Conservation (phyloP, 2,329 filamentous ascomycete species). For the Aspergillus sp. region DNA sequence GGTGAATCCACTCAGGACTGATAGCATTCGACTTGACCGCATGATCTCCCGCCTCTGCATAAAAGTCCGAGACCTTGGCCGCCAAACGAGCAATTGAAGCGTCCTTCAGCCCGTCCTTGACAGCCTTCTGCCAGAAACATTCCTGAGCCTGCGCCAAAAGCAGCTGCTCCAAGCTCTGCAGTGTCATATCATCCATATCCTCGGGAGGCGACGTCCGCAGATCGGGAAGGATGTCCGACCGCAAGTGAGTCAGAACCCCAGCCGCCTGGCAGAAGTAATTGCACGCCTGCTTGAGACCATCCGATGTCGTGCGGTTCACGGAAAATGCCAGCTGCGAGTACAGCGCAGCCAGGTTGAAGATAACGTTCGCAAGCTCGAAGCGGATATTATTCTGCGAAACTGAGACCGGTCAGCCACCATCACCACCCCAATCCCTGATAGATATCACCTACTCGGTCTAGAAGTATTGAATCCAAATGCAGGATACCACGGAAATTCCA, state of each 20-base stretch:
- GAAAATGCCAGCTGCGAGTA: conserved; percentile 89
- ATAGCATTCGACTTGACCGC: conserved; percentile 87
- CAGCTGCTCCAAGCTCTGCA: conserved; percentile 79
- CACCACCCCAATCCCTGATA: not conserved
- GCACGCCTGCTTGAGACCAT: conserved; percentile 83
- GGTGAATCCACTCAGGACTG: conserved; percentile 95
- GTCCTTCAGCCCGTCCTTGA: conserved; percentile 91
- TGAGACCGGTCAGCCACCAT: conserved; percentile 20
- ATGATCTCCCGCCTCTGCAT: conserved; percentile 78
- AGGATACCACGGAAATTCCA: conserved; percentile 95
- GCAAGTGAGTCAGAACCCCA: conserved; percentile 78
- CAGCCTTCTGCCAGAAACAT: conserved; percentile 97
- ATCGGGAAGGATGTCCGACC: conserved; percentile 75
- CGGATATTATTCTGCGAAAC: conserved; percentile 66
- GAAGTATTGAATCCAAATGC: conserved; percentile 86
- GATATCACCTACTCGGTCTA: conserved; percentile 54
- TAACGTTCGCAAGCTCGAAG: conserved; percentile 86
- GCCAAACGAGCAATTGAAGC: conserved; percentile 88
- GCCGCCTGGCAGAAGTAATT: conserved; percentile 88
- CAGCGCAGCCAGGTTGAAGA: conserved; percentile 90
- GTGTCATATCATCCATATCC: conserved; percentile 88
- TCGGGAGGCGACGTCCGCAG: conserved; percentile 82
- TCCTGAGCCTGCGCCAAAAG: conserved; percentile 93
- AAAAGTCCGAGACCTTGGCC: conserved; percentile 87
- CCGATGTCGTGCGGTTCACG: conserved; percentile 73